Percentiles rank a stretch among this genome's conserved stretches.
Evolutionary conservation across 257 asterid species (phyloP).

Genomic region (Penstemon barbatus): DNA sequence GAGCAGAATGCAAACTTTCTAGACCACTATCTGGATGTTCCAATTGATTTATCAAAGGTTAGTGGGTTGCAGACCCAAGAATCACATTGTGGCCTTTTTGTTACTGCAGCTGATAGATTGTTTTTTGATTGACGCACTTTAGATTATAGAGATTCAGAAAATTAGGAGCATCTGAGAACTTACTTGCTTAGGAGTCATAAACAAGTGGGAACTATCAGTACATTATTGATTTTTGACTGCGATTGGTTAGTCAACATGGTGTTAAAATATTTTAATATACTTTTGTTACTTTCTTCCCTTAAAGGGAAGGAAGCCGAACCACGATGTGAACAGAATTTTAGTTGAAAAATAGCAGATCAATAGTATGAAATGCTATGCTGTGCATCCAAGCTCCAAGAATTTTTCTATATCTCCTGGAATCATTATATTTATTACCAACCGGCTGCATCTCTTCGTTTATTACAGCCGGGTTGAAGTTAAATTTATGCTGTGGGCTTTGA

Average conservation of each 20-base stretch:
- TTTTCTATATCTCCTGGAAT: not conserved
- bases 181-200: not conserved
- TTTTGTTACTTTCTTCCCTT: not conserved
- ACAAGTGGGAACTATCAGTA: not conserved
- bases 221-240: not conserved
- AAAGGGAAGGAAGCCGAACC: not conserved
- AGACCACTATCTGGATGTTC: slow-evolving; percentile 98
- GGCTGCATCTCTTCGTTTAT: not conserved
- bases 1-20: slow-evolving; percentile 99
- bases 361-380: not conserved
- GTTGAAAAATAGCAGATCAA: not conserved
- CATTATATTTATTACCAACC: not conserved
- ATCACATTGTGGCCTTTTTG: slow-evolving; percentile 15
- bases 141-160: not conserved
- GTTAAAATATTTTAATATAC: not conserved
- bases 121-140: slow-evolving; percentile 6
- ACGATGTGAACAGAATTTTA: not conserved
- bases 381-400: not conserved
- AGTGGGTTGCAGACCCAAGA: slow-evolving; percentile 31
- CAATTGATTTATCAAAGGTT: slow-evolving; percentile 98
- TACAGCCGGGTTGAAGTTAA: not conserved
- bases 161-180: slow-evolving; percentile 2
- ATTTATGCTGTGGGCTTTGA: not conserved
- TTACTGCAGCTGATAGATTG: not conserved
- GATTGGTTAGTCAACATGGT: not conserved